phyloP scores from a whole-genome alignment of 345 rosid genomes.

The Gossypium herbaceum region DNA sequence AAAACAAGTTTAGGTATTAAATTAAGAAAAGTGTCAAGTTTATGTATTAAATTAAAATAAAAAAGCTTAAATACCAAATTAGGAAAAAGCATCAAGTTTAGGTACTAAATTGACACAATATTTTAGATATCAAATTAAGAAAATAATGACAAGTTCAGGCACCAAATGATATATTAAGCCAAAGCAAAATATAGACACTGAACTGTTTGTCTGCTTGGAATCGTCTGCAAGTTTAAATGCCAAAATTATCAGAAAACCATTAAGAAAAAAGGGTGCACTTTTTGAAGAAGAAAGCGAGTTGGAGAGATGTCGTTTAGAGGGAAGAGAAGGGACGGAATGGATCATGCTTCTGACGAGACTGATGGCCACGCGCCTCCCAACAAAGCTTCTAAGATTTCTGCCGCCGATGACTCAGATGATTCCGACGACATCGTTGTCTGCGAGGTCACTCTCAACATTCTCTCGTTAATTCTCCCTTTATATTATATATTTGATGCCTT shows the following conservation, averaged over 20 bases:
- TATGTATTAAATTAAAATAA: no score
- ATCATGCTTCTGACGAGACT: conserved; percentile 52
- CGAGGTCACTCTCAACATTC: conserved; percentile 38
- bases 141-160: no score
- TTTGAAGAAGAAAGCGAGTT: background rate
- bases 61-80: no score
- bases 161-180: no score
- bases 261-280: background rate
- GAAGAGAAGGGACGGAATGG: conserved; percentile 67
- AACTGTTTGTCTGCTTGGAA: no score
- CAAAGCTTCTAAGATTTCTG: conserved; percentile 45
- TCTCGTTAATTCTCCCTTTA: background rate
- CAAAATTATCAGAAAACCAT: no score
- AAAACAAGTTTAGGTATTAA: no score
- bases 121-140: no score
- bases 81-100: no score
- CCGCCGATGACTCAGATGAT: conserved; percentile 44
- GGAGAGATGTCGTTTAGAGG: conserved; percentile 64
- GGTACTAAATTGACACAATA: no score
- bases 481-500: background rate
- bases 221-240: no score
- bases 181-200: no score
- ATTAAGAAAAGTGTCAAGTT: background rate
- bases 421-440: conserved; percentile 73
- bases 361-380: conserved; percentile 58